Base-by-base conservation (phyloP, 352 stramenopile species). In the Globisporangium rhizosaccharum region DNA sequence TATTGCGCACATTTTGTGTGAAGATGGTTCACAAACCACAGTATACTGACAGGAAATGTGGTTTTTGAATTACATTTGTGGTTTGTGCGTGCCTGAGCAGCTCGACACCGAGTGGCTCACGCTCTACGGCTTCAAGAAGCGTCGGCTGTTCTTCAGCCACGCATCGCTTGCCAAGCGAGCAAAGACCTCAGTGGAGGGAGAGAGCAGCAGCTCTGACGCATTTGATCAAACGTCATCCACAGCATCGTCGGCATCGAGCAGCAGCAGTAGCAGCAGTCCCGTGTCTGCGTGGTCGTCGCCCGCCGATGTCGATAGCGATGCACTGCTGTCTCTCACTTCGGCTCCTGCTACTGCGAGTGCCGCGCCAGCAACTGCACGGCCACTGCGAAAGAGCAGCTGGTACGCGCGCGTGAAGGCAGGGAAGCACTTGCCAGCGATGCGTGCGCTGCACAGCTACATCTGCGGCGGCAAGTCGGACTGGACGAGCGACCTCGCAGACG, bases 81-180 rank as follows among this genome's bases (percentile, higher is more conserved):
- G 14, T 7, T n/a, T 49, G 30, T 53, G 30, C 12, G 28, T 74
- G 6, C 18, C 5, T 14, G 45, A 28, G 39, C 28, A 90, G 71
- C 67, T 91, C 48, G 70, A 88, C 23, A 70, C 73, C 44, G 72
- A 73, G 61, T 93, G 79, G 83, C 68, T 90, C 42, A 61, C 72
- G 30, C 57, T 72, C 36, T 90, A 86, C 52, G 81, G 81, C 7
- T 88, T 75, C 57, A 73, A 81, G 41, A 75, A 85, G 57, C 73
- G 77, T 49, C 77, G 81, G 8, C 58, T 93, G 53, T 93, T 93
- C 58, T 58, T 87, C 36, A 75, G 78, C 49, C 75, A 87, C 33
- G 60, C 53, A 12, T 30, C 30, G 46, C 57, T 15, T 6, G 57
- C 30, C 30, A 59, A 56, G 28, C 48, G 56, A n/a, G 36, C 52